Conservation (phyloP, 2,329 filamentous ascomycete genomes). For the Talaromyces verruculosus region DNA sequence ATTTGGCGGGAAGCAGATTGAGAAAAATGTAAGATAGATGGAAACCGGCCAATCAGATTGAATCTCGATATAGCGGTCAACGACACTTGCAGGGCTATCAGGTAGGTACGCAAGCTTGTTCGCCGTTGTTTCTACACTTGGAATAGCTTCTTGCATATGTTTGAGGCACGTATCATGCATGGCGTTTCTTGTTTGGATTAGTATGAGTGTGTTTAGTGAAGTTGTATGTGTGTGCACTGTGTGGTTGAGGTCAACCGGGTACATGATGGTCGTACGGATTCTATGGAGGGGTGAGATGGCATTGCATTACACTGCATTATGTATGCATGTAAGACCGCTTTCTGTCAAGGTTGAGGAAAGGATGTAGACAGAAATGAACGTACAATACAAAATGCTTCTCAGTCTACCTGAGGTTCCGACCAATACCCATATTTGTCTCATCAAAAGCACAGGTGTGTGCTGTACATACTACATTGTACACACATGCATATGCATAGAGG, state of each 20-base stretch:
- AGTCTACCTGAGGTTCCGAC: neutral
- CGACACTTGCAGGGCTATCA: neutral
- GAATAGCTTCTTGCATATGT: neutral
- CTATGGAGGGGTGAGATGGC: neutral
- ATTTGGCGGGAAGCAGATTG: neutral
- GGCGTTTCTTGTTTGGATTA: neutral
- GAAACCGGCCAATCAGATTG: neutral
- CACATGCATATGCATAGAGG: neutral
- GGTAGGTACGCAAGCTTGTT: conserved; percentile 1
- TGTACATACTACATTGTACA: neutral
- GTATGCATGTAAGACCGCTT: neutral
- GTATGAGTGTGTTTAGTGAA: neutral
- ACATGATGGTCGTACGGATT: neutral
- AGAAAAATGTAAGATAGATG: neutral
- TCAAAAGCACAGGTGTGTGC: no score
- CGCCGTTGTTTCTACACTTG: neutral
- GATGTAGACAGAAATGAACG: neutral
- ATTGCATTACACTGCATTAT: neutral
- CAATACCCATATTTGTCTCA: neutral
- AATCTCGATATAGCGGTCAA: neutral
- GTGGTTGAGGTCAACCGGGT: neutral
- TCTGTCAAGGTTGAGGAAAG: neutral
- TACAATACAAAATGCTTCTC: neutral
- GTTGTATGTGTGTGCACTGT: neutral
- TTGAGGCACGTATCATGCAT: conserved; percentile 6